Conservation (phyloP, 139 green algal species). For the Picochlorum costavermella region DNA sequence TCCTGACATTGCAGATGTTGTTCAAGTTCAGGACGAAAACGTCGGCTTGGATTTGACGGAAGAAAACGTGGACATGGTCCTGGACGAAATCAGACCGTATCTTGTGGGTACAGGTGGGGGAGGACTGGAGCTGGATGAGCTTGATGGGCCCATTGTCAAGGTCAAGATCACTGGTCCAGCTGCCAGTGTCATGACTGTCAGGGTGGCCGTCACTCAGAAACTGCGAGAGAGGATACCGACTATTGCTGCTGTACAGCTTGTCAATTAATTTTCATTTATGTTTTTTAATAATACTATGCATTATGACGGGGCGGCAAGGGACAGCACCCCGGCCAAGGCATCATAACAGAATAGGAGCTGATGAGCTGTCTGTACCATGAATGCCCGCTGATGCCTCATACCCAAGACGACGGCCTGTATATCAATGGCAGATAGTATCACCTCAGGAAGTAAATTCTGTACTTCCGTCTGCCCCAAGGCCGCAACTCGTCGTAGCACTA, state of each 20-base stretch:
- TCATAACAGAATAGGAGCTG: constrained; percentile 74
- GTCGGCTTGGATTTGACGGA: constrained; percentile 78
- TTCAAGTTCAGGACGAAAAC: constrained; percentile 85
- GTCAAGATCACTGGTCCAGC: constrained; percentile 84
- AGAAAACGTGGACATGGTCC: constrained; percentile 69
- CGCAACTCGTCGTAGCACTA: constrained; percentile 44
- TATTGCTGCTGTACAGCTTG: constrained; percentile 94
- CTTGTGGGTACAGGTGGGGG: constrained; percentile 91
- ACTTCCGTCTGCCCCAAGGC: neutral
- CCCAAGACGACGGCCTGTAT: constrained; percentile 47
- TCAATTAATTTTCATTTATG: constrained; percentile 34
- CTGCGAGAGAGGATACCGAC: constrained; percentile 91
- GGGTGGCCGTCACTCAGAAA: constrained; percentile 98
- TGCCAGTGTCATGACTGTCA: constrained; percentile 93
- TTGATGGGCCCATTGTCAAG: constrained; percentile 93
- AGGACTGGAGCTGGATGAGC: constrained; percentile 71
- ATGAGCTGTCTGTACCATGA: constrained; percentile 84
- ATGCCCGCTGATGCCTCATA: constrained; percentile 63
- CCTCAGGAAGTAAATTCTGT: constrained; percentile 6
- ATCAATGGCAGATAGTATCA: constrained; percentile 27
- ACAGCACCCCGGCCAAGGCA: constrained; percentile 30
- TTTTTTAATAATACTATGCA: neutral
- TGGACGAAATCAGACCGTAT: constrained; percentile 81
- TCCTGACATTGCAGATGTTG: constrained; percentile 94
- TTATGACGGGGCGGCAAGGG: neutral